These are phyloP conservation scores for Eucalyptus victrix DNA, from an alignment of 345 rosid species.

Conservation along the genomic window DNA sequence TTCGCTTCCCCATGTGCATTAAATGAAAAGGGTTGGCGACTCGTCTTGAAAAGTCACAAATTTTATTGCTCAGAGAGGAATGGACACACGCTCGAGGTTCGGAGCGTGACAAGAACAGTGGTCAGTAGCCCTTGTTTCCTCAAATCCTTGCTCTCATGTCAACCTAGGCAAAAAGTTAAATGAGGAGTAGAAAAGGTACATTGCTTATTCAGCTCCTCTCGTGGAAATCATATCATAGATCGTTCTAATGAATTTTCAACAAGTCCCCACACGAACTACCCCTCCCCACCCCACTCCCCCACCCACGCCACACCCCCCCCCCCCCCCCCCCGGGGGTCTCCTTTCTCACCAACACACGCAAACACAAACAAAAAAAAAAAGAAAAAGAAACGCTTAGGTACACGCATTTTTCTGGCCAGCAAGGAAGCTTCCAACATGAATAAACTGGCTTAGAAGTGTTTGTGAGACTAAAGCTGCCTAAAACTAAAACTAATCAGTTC, in stretches of 20 bases:
- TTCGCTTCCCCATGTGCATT: too few relatives aligned
- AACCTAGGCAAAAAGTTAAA: slow-evolving; percentile 21
- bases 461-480: background rate
- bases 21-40: too few relatives aligned
- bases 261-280: background rate
- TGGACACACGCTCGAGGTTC: fast-evolving
- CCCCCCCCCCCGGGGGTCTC: fast-evolving
- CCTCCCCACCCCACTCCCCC: fast-evolving
- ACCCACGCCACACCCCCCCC: background rate
- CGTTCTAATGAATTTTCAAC: background rate
- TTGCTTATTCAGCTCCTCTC: background rate
- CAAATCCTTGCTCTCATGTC: slow-evolving; percentile 96
- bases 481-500: background rate
- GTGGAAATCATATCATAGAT: background rate
- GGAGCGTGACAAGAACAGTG: background rate
- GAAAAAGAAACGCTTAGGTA: background rate
- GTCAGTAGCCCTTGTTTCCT: slow-evolving; percentile 86
- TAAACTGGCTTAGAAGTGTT: background rate
- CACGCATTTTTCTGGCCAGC: background rate
- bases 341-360: background rate
- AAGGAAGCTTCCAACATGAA: background rate
- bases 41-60: too few relatives aligned
- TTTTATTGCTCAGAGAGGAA: fast-evolving
- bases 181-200: background rate
- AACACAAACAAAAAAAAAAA: background rate